Evolutionary conservation across 2,329 filamentous ascomycete species (phyloP).

Genomic region (Hypoxylon sp.): DNA sequence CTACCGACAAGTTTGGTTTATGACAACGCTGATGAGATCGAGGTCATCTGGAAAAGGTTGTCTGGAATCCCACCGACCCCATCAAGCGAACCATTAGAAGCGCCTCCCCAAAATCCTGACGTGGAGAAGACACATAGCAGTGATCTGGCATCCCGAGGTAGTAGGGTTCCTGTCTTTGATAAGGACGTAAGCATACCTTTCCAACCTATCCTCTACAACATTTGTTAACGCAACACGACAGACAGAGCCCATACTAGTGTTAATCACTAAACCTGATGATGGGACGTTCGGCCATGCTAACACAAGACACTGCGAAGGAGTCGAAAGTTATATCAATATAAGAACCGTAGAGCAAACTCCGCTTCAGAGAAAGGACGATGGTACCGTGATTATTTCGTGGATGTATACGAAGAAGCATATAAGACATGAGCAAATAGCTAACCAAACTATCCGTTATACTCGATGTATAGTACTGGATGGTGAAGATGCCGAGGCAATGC

Average conservation of each 20-base stretch:
- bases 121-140: neutral
- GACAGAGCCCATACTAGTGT: neutral
- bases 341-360: conserved; percentile 4
- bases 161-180: neutral
- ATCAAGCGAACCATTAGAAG: neutral
- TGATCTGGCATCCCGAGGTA: neutral
- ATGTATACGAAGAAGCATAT: neutral
- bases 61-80: neutral
- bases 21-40: neutral
- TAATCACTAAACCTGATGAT: neutral
- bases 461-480: conserved; percentile 11
- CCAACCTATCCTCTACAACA: neutral
- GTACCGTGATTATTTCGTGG: conserved; percentile 10
- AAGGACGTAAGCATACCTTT: neutral
- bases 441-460: conserved; percentile 14
- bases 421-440: neutral
- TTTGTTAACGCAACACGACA: neutral
- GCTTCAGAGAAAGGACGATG: neutral
- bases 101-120: neutral
- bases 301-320: conserved; percentile 2
- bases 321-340: neutral
- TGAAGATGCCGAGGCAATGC: conserved; percentile 15
- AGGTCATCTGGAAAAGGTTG: neutral
- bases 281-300: neutral
- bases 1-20: neutral